Evolutionary conservation across 192 early-diverging fungal genomes (phyloP).

Genomic region (Umbelopsis vinacea): DNA sequence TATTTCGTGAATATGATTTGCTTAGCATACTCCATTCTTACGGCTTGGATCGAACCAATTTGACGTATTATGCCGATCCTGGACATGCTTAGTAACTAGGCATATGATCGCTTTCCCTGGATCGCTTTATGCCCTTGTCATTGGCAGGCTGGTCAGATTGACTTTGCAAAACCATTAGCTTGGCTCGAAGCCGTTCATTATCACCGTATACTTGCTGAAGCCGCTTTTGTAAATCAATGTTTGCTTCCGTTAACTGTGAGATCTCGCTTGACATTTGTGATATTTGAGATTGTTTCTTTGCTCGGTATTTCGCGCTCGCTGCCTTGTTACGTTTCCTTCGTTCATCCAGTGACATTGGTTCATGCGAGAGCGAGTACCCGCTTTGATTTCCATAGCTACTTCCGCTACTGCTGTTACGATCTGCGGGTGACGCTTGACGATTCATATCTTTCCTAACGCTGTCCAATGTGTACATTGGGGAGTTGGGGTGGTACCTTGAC

Average conservation of each 20-base stretch:
- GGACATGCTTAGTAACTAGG: not conserved
- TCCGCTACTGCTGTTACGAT: slow-evolving; percentile 6
- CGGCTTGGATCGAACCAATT: too few species aligned
- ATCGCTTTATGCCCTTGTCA: not conserved
- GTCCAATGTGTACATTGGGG: not conserved
- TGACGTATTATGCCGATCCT: too few species aligned
- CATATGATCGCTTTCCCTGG: not conserved
- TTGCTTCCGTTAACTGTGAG: not conserved
- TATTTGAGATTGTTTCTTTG: slow-evolving; percentile 45
- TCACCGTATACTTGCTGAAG: slow-evolving; percentile 2
- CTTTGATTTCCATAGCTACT: not conserved
- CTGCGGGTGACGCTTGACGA: not conserved
- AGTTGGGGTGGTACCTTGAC: not conserved
- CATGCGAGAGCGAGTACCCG: not conserved
- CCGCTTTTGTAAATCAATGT: not conserved
- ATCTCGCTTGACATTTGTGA: slow-evolving; percentile 8
- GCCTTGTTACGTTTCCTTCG: slow-evolving; percentile 59
- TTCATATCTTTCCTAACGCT: not conserved
- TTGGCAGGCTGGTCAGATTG: not conserved
- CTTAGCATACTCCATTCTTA: too few species aligned
- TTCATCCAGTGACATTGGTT: slow-evolving; percentile 51
- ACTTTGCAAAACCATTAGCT: not conserved
- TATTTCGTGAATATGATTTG: too few species aligned
- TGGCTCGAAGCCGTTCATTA: not conserved
- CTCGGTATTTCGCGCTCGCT: slow-evolving; percentile 62